Evolutionary conservation across 2,329 filamentous ascomycete species (phyloP).

Genomic region (Claviceps pusilla): DNA sequence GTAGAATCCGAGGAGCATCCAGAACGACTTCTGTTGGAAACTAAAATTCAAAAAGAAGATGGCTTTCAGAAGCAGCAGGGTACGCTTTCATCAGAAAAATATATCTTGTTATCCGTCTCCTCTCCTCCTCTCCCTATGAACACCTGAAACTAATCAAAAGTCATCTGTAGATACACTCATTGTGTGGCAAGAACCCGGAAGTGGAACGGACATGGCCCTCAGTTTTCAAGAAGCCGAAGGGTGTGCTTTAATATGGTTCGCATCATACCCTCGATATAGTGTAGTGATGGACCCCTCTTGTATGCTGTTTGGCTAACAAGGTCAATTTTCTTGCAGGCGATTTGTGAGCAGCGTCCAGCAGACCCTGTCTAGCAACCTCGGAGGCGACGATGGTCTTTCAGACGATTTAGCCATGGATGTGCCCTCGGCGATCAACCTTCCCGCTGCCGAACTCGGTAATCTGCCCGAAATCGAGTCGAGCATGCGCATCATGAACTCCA

Average conservation of each 20-base stretch:
- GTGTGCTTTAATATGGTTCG: slow-evolving; percentile 79
- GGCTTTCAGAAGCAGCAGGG: slow-evolving; percentile 97
- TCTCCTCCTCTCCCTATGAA: background rate
- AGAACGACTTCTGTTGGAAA: slow-evolving; percentile 69
- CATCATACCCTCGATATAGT: slow-evolving; percentile 2
- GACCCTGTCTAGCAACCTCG: slow-evolving; percentile 39
- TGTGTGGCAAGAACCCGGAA: slow-evolving; percentile 81
- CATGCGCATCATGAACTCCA: slow-evolving; percentile 65
- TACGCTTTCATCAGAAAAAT: slow-evolving; percentile 22
- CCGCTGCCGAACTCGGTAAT: slow-evolving; percentile 64
- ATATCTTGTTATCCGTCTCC: background rate
- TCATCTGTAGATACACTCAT: slow-evolving; percentile 68
- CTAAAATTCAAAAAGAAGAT: slow-evolving; percentile 82
- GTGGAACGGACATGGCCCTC: slow-evolving; percentile 87
- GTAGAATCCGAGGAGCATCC: slow-evolving; percentile 92
- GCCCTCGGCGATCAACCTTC: slow-evolving; percentile 55
- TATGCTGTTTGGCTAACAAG: slow-evolving; percentile 1
- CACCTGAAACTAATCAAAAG: background rate
- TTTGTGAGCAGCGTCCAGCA: slow-evolving; percentile 81
- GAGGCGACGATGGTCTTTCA: slow-evolving; percentile 65
- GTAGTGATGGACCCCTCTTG: background rate
- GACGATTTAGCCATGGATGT: slow-evolving; percentile 73
- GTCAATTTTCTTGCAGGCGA: slow-evolving; percentile 44
- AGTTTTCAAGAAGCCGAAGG: slow-evolving; percentile 97
- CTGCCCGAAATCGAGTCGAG: slow-evolving; percentile 70